phyloP scores from a whole-genome alignment of 306 rosid genomes.

The Coriaria nepalensis region DNA sequence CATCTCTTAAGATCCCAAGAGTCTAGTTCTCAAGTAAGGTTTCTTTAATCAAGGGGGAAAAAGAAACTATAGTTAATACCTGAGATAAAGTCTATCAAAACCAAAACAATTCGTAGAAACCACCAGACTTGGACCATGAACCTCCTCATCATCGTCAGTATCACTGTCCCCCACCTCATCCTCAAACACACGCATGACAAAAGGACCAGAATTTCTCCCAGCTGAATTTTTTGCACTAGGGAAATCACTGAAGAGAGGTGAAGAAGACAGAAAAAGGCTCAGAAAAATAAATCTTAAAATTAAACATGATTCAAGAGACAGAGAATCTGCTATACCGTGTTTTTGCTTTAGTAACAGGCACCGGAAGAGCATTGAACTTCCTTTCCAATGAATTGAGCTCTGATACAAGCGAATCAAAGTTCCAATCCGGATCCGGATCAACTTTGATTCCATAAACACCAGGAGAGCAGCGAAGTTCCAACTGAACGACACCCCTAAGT shows the following conservation, averaged over 20 bases:
- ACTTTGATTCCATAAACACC: constrained; percentile 26
- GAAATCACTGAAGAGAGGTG: constrained; percentile 11
- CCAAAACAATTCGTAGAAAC: constrained; percentile 31
- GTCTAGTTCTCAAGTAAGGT: background rate
- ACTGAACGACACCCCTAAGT: constrained; percentile 43
- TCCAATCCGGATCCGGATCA: constrained; percentile 83
- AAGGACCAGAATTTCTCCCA: constrained; percentile 28
- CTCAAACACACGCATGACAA: constrained; percentile 43
- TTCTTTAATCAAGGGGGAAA: background rate
- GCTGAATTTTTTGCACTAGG: constrained; percentile 17
- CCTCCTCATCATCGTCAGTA: constrained; percentile 31
- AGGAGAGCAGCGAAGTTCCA: constrained; percentile 35
- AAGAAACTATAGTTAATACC: constrained; percentile 21
- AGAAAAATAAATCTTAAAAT: constrained; percentile 3
- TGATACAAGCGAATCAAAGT: constrained; percentile 37
- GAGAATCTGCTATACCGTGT: constrained; percentile 26
- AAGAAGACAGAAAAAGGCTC: constrained; percentile 6
- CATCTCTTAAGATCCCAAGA: background rate
- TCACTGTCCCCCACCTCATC: constrained; percentile 38
- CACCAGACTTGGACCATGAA: constrained; percentile 11
- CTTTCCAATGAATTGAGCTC: constrained; percentile 55
- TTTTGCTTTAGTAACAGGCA: constrained; percentile 22
- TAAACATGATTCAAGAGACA: background rate
- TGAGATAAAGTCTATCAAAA: constrained; percentile 42
- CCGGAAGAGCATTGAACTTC: constrained; percentile 29